Conservation (phyloP, 371 early-diverging fungal species). For the Basidiobolus meristosporus region DNA sequence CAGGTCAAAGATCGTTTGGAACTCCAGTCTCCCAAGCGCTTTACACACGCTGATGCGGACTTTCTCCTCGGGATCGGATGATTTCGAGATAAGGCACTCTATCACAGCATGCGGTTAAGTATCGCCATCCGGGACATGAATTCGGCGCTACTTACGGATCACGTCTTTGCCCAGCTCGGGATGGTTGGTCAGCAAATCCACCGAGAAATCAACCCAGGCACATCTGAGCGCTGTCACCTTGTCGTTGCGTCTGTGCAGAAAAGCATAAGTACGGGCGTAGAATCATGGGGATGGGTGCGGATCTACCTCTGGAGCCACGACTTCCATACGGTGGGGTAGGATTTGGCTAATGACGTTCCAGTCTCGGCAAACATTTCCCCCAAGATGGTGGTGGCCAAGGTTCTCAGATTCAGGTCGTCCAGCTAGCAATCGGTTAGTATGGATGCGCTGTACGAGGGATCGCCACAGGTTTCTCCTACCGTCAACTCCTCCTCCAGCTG, state of each 20-base stretch:
- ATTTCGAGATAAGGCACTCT: constrained; percentile 45
- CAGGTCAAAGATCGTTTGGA: constrained; percentile 21
- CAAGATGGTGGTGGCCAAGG: constrained; percentile 53
- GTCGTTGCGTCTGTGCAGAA: constrained; percentile 69
- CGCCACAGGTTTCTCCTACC: constrained; percentile 9
- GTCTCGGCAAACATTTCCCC: constrained; percentile 73
- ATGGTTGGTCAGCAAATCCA: constrained; percentile 39
- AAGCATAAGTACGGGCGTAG: too few relatives aligned
- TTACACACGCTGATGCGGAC: constrained; percentile 63
- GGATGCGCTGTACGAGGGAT: constrained; percentile 2
- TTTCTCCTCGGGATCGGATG: constrained; percentile 84
- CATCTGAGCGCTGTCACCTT: constrained; percentile 42
- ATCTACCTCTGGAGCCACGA: constrained; percentile 72
- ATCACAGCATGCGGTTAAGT: constrained; percentile 1
- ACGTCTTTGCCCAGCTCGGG: constrained; percentile 44
- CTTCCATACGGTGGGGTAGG: constrained; percentile 71
- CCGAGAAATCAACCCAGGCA: constrained; percentile 51
- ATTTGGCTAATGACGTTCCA: constrained; percentile 37
- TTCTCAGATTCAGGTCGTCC: constrained; percentile 55
- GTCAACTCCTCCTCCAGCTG: constrained; percentile 82
- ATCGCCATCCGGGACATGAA: constrained; percentile 1
- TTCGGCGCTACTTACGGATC: constrained; percentile 17
- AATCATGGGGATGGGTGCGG: too few relatives aligned
- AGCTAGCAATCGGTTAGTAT: constrained; percentile 9
- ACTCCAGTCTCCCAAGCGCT: constrained; percentile 38